Conservation (phyloP, 148 eudicot genomes). For the Cornus controversa region DNA sequence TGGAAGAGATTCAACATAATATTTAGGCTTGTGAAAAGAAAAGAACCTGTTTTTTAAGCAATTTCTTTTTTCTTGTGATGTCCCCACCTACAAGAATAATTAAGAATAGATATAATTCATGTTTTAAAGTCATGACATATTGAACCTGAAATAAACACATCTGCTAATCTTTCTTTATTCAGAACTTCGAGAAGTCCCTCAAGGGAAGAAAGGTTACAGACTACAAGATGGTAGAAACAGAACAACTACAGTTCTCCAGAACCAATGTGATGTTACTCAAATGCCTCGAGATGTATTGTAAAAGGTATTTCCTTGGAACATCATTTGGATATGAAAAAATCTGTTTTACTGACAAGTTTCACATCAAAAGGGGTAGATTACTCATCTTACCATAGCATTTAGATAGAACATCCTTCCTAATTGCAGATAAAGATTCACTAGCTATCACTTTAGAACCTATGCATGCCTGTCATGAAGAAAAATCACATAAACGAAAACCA, state of each 20-base stretch:
- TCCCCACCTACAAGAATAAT: conserved; percentile 72
- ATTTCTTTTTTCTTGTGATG: conserved; percentile 90
- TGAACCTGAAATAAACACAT: background rate
- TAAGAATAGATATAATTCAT: background rate
- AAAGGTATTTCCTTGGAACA: background rate
- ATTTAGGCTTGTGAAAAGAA: background rate
- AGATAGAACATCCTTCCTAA: conserved; percentile 92
- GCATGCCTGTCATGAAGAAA: conserved; percentile 64
- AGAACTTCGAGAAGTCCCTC: too few relatives aligned
- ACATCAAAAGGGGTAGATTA: background rate
- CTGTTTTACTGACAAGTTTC: background rate
- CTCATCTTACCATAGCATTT: conserved; percentile 86
- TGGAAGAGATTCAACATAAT: conserved; percentile 3
- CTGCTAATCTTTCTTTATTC: too few relatives aligned
- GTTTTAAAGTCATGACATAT: background rate
- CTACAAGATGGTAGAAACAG: background rate
- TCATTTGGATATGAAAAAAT: background rate
- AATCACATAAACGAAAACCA: background rate
- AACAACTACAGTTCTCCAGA: background rate
- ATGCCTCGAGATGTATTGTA: too few relatives aligned
- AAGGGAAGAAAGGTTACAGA: background rate
- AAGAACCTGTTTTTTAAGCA: conserved; percentile 86
- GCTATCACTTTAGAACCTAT: conserved; percentile 96
- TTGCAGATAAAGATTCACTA: conserved; percentile 92
- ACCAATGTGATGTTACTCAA: too few relatives aligned